Conservation (phyloP, 1,284 basidiomycete species). For the Cryptococcus hybrid region DNA sequence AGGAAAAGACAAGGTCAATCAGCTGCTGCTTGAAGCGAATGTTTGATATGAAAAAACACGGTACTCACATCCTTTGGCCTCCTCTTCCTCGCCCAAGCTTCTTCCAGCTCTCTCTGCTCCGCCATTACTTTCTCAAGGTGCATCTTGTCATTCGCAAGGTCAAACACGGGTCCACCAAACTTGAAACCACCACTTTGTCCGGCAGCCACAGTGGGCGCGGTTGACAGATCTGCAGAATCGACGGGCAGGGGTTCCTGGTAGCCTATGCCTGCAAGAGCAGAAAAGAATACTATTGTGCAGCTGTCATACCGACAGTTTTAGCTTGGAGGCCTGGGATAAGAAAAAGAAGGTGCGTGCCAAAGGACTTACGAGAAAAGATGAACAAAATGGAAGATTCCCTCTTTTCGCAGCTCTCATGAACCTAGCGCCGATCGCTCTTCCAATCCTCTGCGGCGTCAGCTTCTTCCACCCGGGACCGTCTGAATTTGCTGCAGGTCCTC, state of each 20-base stretch:
- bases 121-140: conserved; percentile 26
- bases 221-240: neutral
- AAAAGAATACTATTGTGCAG: conserved; percentile 47
- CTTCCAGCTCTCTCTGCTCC: conserved; percentile 41
- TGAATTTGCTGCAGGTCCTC: neutral
- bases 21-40: neutral
- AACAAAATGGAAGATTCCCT: conserved; percentile 38
- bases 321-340: neutral
- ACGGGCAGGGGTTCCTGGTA: conserved; percentile 33
- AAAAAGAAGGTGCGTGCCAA: no score
- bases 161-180: conserved; percentile 36
- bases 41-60: neutral
- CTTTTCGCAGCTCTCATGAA: conserved; percentile 25
- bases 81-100: conserved; percentile 40
- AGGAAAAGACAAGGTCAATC: no score
- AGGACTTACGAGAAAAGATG: conserved; percentile 37
- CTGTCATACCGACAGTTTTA: conserved; percentile 16
- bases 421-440: conserved; percentile 27
- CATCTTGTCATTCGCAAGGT: conserved; percentile 14
- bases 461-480: neutral
- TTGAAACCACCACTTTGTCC: conserved; percentile 18
- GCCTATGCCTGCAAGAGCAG: conserved; percentile 46
- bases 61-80: conserved; percentile 49
- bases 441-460: conserved; percentile 20
- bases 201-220: neutral